Conservation (phyloP, 176 grass and related monocot genomes). For the Pontederia crassipes region DNA sequence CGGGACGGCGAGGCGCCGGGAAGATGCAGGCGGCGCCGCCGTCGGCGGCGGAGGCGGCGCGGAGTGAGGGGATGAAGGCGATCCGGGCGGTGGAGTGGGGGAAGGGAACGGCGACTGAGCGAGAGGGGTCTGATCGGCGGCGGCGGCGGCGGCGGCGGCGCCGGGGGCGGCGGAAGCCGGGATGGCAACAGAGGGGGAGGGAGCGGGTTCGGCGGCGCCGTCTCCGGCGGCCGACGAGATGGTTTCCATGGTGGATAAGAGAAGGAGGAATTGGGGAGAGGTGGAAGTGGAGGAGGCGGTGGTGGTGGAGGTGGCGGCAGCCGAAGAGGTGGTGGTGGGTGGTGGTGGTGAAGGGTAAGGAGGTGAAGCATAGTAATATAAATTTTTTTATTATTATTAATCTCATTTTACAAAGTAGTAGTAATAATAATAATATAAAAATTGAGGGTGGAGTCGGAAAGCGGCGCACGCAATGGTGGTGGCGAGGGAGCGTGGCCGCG, state of each 20-base stretch:
- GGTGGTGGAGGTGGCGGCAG: conserved; percentile 1
- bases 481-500: conserved; percentile 12
- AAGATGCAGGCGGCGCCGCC: conserved; percentile 5
- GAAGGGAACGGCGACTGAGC: background rate
- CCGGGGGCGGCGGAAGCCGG: conserved; percentile 19
- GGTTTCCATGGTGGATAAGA: conserved; percentile 13
- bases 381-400: too few relatives aligned
- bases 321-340: too few relatives aligned
- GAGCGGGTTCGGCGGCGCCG: conserved; percentile 8
- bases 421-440: too few relatives aligned
- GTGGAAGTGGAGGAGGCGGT: conserved; percentile 27
- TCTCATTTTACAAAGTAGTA: too few relatives aligned
- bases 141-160: conserved; percentile 31
- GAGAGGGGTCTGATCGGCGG: background rate
- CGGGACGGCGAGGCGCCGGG: conserved; percentile 42
- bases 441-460: background rate
- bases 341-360: background rate
- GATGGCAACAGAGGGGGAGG: background rate
- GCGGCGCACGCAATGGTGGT: conserved; percentile 20
- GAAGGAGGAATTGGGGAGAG: conserved; percentile 20
- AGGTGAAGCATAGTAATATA: too few relatives aligned
- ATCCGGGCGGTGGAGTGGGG: conserved; percentile 21
- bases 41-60: conserved; percentile 12
- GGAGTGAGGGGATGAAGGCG: conserved; percentile 5
- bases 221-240: conserved; percentile 1